Percentiles rank a stretch among this genome's conserved stretches.
These are phyloP conservation scores for Coffea canephora DNA, from an alignment of 257 asterid genomes.

Conservation along the genomic window DNA sequence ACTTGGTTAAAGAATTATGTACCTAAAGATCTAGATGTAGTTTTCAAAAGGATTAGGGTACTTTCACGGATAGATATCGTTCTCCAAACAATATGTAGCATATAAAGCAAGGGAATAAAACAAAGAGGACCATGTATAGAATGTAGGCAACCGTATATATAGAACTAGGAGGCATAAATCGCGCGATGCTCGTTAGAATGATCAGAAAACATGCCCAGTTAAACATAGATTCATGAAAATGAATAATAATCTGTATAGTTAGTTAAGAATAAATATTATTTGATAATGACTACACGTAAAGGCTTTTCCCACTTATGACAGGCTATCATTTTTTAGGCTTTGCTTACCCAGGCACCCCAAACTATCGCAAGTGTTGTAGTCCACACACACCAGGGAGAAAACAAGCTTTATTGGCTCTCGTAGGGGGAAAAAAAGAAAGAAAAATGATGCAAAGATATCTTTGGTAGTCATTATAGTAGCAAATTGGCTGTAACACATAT, in stretches of 20 bases:
- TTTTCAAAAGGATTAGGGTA: not conserved
- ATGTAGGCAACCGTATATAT: too few species aligned
- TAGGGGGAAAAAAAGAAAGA: not conserved
- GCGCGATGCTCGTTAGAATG: too few species aligned
- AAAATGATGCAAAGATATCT: not conserved
- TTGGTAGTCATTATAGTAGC: not conserved
- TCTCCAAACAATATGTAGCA: not conserved
- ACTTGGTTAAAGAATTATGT: not conserved
- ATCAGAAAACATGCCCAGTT: too few species aligned
- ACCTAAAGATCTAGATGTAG: not conserved
- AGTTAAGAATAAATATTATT: too few species aligned
- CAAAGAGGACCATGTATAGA: too few species aligned
- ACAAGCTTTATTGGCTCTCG: not conserved
- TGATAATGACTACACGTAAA: not conserved
- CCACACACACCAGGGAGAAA: not conserved
- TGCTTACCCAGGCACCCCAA: not conserved
- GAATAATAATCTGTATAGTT: too few species aligned
- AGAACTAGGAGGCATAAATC: too few species aligned
- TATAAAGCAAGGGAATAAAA: not conserved
- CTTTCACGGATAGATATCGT: too few species aligned
- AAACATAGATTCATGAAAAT: too few species aligned
- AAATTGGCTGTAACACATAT: not conserved
- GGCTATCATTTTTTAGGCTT: not conserved
- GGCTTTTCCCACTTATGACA: not conserved
- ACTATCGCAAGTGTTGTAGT: not conserved